Percentiles rank a stretch among this genome's conserved stretches.
Conservation (phyloP, 2,329 filamentous ascomycete species). For the Colletotrichum zoysiae region DNA sequence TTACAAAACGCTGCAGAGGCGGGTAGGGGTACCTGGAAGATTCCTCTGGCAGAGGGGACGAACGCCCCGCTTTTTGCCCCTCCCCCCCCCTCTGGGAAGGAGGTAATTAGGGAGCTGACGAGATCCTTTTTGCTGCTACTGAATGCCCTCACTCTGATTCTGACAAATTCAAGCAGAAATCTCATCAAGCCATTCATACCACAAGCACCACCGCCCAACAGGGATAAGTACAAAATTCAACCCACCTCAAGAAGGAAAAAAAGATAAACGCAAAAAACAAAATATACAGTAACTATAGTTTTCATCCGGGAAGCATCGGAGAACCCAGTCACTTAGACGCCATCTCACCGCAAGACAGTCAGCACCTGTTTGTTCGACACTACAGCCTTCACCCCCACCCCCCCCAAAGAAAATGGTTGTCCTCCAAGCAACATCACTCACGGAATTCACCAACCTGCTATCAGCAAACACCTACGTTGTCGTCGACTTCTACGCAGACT, state of each 20-base stretch:
- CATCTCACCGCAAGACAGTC: neutral
- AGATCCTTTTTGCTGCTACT: neutral
- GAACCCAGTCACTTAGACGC: neutral
- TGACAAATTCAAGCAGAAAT: conserved; percentile 18
- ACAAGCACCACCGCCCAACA: neutral
- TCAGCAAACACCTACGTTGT: conserved; percentile 63
- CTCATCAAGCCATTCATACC: neutral
- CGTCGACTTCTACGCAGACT: conserved; percentile 70
- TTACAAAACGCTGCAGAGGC: neutral
- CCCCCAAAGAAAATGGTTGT: conserved; percentile 48
- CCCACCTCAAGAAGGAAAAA: too few species aligned
- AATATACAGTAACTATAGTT: too few species aligned
- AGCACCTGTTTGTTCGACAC: neutral
- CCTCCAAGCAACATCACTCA: conserved; percentile 55
- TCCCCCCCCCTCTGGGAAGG: conserved; percentile 8
- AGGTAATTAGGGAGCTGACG: conserved; percentile 17
- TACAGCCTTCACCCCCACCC: neutral
- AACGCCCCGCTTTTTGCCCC: conserved; percentile 16
- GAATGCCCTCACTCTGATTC: conserved; percentile 13
- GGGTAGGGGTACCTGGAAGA: conserved; percentile 29
- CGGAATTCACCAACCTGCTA: conserved; percentile 64
- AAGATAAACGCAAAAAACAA: too few species aligned
- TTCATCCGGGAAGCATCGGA: neutral
- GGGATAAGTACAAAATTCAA: too few species aligned
- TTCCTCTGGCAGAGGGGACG: conserved; percentile 17